Percentiles rank a stretch among this genome's conserved stretches.
Conservation (phyloP, 2,329 filamentous ascomycete species). For the Thermomyces lanuginosus region DNA sequence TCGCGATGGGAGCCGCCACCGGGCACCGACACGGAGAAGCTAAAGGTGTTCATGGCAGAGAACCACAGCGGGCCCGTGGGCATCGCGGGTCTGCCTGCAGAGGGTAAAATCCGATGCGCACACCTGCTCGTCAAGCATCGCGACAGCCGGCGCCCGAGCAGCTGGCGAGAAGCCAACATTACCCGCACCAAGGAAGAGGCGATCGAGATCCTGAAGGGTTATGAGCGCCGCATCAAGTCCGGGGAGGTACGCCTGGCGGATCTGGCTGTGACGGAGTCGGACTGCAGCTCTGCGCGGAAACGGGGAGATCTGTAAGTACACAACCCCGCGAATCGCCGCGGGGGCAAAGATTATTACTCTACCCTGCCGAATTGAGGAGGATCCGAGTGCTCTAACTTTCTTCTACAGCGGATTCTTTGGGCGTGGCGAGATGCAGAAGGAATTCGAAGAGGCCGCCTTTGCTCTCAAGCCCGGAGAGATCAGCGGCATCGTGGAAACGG, state of each 20-base stretch:
- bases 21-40: slow-evolving; percentile 75
- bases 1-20: slow-evolving; percentile 90
- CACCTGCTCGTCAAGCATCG: slow-evolving; percentile 90
- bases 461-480: slow-evolving; percentile 73
- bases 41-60: slow-evolving; percentile 85
- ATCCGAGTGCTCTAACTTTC: background rate
- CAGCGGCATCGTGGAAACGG: slow-evolving; percentile 76
- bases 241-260: slow-evolving; percentile 59
- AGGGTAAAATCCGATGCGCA: slow-evolving; percentile 81
- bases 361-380: background rate
- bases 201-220: slow-evolving; percentile 52
- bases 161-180: slow-evolving; percentile 84
- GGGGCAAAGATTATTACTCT: background rate
- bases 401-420: slow-evolving; percentile 65
- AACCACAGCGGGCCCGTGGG: slow-evolving; percentile 50
- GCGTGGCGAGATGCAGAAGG: slow-evolving; percentile 91
- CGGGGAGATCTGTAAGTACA: slow-evolving; percentile 60
- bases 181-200: slow-evolving; percentile 81
- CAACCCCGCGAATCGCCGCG: too few relatives aligned
- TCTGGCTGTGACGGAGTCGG: slow-evolving; percentile 73
- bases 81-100: slow-evolving; percentile 28
- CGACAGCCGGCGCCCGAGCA: slow-evolving; percentile 72
- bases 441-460: slow-evolving; percentile 94
- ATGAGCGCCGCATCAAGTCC: slow-evolving; percentile 60
- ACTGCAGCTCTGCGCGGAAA: slow-evolving; percentile 92